Base-by-base conservation (phyloP, 805 yeast species). In the Myxozyma kluyveri region DNA sequence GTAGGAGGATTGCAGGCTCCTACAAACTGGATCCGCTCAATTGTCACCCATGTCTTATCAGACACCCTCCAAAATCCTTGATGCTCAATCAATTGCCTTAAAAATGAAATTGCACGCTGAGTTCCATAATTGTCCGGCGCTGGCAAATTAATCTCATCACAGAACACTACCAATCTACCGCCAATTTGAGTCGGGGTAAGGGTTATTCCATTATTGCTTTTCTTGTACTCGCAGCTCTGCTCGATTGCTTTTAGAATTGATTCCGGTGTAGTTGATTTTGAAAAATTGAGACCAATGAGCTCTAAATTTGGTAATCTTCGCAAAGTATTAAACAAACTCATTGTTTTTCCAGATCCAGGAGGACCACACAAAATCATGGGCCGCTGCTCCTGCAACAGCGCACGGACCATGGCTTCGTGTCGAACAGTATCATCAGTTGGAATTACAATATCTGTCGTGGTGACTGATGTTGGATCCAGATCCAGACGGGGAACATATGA, bases 311-410 rank as follows among this genome's bases (percentile, higher is more conserved):
- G 75, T 0, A 84, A 75, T 47, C 72, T 73, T 41, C 86, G 71
- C 37, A 91, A 65, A 0, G 88, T 82, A 42, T 83, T 80, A 59
- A 87, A 75, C 18, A 91, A 69, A 0, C 90, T 82, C 98, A 91
- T 90, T 0, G 98, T 90, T 65, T 91, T 91, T 52, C 98, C 98
- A 0, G 96, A 85, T 3, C 98, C 98, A 0, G 98, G 97, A 0
- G 98, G 98, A 2, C 98, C 98, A 68, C 96, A 88, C 21, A 91
- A 72, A 24, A 91, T 72, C 17, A 88, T 65, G 0, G 95, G 80
- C 36, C 70, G 70, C 48, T 78, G 83, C 41, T 79, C 78, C 31
- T 73, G 72, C 33, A 90, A 62, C 1, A 86, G 66, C 0, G 82
- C 71, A 49, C 75, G 77, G 1, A 91, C 73, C 9, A 86, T 62